Conservation (phyloP, 2,329 filamentous ascomycete genomes). For the Ramularia collo-cygni region DNA sequence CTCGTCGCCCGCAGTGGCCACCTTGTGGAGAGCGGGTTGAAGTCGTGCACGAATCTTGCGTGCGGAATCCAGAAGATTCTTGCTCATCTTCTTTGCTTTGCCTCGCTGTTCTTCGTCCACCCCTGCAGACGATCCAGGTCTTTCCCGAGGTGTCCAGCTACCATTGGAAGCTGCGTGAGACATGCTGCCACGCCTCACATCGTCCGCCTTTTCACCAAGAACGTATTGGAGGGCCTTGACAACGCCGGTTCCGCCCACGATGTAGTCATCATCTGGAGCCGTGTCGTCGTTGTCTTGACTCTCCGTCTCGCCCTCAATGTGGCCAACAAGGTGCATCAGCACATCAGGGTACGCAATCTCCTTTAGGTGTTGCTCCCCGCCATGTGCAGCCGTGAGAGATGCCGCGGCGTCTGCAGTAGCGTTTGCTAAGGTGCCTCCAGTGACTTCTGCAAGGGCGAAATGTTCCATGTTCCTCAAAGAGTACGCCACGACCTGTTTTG, state of each 20-base stretch:
- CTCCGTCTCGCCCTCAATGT: constrained; percentile 47
- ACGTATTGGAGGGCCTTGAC: constrained; percentile 91
- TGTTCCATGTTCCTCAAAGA: constrained; percentile 86
- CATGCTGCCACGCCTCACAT: constrained; percentile 33
- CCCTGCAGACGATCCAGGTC: constrained; percentile 23
- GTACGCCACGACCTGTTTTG: constrained; percentile 91
- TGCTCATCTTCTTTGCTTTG: constrained; percentile 87
- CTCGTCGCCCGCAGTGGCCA: constrained; percentile 63
- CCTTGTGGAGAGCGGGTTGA: constrained; percentile 74
- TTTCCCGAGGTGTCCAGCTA: constrained; percentile 35
- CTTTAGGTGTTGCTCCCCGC: constrained; percentile 45
- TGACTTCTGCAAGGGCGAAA: constrained; percentile 60
- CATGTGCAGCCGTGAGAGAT: constrained; percentile 36
- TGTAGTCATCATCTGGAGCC: constrained; percentile 86
- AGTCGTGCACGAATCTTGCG: constrained; percentile 80
- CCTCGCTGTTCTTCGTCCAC: constrained; percentile 34
- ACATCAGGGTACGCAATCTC: constrained; percentile 69
- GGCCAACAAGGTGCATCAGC: constrained; percentile 77
- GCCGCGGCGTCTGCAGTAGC: constrained; percentile 42
- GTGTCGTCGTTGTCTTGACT: constrained; percentile 57
- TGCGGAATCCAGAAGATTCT: constrained; percentile 77
- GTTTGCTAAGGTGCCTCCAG: constrained; percentile 19
- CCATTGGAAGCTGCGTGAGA: constrained; percentile 35
- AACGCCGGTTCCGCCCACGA: constrained; percentile 90
- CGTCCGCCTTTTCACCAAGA: constrained; percentile 67